A percentile compares a stretch with the other conserved stretches of the same genome.
phyloP scores from a whole-genome alignment of 495 filamentous ascomycete species.

The Penicillium canariense region DNA sequence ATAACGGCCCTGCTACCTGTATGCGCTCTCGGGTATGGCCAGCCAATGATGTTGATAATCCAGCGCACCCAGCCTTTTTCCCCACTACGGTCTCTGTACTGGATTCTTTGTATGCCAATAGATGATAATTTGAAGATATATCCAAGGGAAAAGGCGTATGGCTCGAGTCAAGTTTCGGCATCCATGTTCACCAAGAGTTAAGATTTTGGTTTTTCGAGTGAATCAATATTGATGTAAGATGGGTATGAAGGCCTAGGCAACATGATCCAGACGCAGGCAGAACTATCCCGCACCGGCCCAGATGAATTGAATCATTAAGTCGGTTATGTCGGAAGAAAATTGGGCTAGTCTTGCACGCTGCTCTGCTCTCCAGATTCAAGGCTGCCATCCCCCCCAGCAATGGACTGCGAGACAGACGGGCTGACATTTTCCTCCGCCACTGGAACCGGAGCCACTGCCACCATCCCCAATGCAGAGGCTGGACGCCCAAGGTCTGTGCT shows the following conservation, averaged over 20 bases:
- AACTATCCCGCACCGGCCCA: neutral
- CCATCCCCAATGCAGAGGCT: slow-evolving; percentile 10
- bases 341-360: neutral
- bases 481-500: slow-evolving; percentile 11
- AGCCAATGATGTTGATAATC: neutral
- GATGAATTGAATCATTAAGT: neutral
- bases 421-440: no score
- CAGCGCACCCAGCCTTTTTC: neutral
- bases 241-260: neutral
- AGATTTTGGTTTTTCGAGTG: no score
- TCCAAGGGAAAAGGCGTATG: neutral
- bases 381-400: neutral
- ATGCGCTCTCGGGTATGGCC: neutral
- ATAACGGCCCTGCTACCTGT: neutral
- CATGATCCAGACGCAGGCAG: neutral
- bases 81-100: neutral
- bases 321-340: neutral
- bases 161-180: neutral
- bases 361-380: neutral
- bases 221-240: neutral
- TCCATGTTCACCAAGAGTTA: neutral
- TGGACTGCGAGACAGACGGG: neutral
- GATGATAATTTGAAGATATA: neutral
- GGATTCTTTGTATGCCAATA: no score
- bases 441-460: neutral